phyloP scores from a whole-genome alignment of 139 green algal genomes.

The Chlorella sp. region DNA sequence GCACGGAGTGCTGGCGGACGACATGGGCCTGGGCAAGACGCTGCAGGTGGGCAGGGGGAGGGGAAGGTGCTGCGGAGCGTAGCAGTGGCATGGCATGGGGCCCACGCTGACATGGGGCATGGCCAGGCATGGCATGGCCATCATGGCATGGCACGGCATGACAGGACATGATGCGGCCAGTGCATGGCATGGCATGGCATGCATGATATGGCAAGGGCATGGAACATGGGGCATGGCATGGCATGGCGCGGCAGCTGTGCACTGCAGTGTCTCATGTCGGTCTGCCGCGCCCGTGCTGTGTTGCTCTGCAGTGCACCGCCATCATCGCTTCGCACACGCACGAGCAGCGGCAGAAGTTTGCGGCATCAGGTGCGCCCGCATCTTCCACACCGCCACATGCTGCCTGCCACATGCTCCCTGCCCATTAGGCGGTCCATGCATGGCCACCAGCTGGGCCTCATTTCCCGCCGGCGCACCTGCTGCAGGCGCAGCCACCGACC shows the following conservation, averaged over 20 bases:
- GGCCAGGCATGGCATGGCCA: no score
- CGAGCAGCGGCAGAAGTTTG: constrained; percentile 32
- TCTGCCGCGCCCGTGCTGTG: neutral
- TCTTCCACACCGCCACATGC: no score
- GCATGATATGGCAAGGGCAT: neutral
- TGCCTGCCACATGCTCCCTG: no score
- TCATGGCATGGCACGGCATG: no score
- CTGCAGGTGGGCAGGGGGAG: constrained; percentile 56
- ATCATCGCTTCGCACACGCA: constrained; percentile 74
- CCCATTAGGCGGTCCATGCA: no score
- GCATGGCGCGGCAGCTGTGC: neutral
- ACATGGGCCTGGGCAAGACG: constrained; percentile 94
- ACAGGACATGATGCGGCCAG: no score
- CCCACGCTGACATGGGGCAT: no score
- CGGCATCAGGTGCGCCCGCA: neutral
- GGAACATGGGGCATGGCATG: neutral
- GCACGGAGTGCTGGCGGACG: constrained; percentile 96
- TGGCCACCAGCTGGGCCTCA: no score
- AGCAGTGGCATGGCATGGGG: no score
- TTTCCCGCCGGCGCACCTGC: neutral
- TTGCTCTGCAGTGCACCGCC: constrained; percentile 58
- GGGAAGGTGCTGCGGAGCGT: neutral
- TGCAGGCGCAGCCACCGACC: neutral
- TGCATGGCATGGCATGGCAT: neutral
- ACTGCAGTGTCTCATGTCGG: neutral